Evolutionary conservation across 2,329 filamentous ascomycete genomes (phyloP), one percentile per base, ranked within the genome.

Genomic region (Colletotrichum horii): DNA sequence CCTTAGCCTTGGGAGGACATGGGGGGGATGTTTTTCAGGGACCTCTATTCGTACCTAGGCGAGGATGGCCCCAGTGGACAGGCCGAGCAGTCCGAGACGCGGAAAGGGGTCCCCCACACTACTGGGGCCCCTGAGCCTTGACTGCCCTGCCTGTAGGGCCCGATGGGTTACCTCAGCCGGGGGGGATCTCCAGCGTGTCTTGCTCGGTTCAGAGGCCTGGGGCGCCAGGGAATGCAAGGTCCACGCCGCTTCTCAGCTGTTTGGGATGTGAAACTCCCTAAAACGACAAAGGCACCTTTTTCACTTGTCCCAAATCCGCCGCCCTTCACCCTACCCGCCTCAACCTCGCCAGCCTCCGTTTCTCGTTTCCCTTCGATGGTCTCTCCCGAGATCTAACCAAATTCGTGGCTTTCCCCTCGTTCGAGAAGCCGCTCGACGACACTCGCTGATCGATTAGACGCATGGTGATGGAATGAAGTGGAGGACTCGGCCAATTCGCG

Each of bases 201-300:
- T 60, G 61, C 60, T 34, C 43, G 36, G 43, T 68, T 75, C 43
- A 73, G 43, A 67, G 70, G 26, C 70, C 32, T 64, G 58, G 28
- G 52, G 34, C 43, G 64, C 28, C 58, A 15, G 36, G 52, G 15
- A 65, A 52, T 48, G 71, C 30, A 32, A 75, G 71, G 67, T 52
- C 62, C 26, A 69, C 56, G 60, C 56, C 55, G 74, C 56, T 56
- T 65, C 69, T 76, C 73, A 70, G 65, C 69, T 76, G 76, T 77
- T 68, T 76, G 69, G 76, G 66, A 77, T 76, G 24, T 76, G 76
- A 76, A 77, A 77, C 76, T 70, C 64, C 68, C 58, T 52, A 74
- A 76, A 74, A 74, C 74, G 58, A 65, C 74, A 69, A 55, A 76
- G 64, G 64, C 70, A 36, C 62, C 68, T 60, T 65, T 60, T 52